A percentile compares a stretch with the other conserved stretches of the same genome.
These are phyloP conservation scores for Boletellus ananas DNA, from an alignment of 768 basidiomycete genomes.

Conservation along the genomic window DNA sequence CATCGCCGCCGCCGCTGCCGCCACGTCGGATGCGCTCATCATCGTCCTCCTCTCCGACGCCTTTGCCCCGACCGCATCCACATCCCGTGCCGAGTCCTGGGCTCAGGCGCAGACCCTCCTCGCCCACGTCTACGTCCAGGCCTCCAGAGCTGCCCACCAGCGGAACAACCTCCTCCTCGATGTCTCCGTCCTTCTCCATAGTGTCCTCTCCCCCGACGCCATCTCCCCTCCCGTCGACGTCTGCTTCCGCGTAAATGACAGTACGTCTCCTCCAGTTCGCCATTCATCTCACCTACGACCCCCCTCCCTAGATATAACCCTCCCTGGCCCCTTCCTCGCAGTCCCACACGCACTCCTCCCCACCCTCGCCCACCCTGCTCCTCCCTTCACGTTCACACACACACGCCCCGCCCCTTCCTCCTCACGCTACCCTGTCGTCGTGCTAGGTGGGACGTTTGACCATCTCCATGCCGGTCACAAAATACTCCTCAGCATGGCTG, in stretches of 20 bases:
- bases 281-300: slow-evolving; percentile 1
- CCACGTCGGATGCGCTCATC: slow-evolving; percentile 48
- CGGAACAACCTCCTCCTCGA: slow-evolving; percentile 68
- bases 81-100: slow-evolving; percentile 49
- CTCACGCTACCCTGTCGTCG: slow-evolving; percentile 60
- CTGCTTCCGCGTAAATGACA: slow-evolving; percentile 43
- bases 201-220: slow-evolving; percentile 43
- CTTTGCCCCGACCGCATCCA: slow-evolving; percentile 39
- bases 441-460: slow-evolving; percentile 95
- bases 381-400: not conserved
- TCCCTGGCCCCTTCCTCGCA: slow-evolving; percentile 41
- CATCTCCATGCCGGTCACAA: slow-evolving; percentile 98
- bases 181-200: slow-evolving; percentile 72
- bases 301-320: slow-evolving; percentile 26
- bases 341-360: slow-evolving; percentile 30
- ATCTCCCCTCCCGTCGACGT: slow-evolving; percentile 37
- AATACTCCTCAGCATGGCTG: slow-evolving; percentile 89
- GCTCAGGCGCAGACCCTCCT: slow-evolving; percentile 70
- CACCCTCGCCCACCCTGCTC: slow-evolving; percentile 2
- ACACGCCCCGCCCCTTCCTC: not conserved
- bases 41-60: slow-evolving; percentile 63
- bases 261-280: slow-evolving; percentile 29
- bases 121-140: slow-evolving; percentile 81
- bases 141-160: slow-evolving; percentile 70
- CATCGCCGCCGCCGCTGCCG: slow-evolving; percentile 44